Conservation (phyloP, 2,329 filamentous ascomycete species). For the Ceratocystis eucalypticola region DNA sequence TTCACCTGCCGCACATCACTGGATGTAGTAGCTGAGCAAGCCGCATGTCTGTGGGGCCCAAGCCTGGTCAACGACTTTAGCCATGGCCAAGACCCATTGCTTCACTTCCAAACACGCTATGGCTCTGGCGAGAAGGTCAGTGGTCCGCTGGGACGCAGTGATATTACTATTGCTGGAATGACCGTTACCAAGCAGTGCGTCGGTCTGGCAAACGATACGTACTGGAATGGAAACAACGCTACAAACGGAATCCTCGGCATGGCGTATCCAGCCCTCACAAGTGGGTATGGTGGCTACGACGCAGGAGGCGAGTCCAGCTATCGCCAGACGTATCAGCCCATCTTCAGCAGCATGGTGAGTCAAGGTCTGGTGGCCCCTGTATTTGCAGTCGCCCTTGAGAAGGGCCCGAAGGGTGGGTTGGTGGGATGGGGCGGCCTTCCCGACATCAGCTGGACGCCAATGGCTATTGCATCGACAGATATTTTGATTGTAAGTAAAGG, state of each 20-base stretch:
- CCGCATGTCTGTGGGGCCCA: slow-evolving; percentile 31
- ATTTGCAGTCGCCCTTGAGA: slow-evolving; percentile 37
- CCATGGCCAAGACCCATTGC: slow-evolving; percentile 28
- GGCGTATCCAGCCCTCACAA: slow-evolving; percentile 38
- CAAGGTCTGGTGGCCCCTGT: slow-evolving; percentile 33
- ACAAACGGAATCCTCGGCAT: slow-evolving; percentile 40
- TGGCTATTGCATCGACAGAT: slow-evolving; percentile 27
- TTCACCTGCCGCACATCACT: slow-evolving; percentile 32
- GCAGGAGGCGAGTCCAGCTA: slow-evolving; percentile 3
- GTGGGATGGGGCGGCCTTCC: slow-evolving; percentile 37
- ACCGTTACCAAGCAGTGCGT: slow-evolving; percentile 34
- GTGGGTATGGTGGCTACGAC: slow-evolving; percentile 27
- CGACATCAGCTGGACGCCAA: slow-evolving; percentile 26
- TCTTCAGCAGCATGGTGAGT: slow-evolving; percentile 36
- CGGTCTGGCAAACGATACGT: slow-evolving; percentile 36
- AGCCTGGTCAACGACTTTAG: slow-evolving; percentile 30
- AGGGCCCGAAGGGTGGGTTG: slow-evolving; percentile 34
- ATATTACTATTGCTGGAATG: slow-evolving; percentile 35
- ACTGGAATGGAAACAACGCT: slow-evolving; percentile 39
- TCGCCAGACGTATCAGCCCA: slow-evolving; percentile 34
- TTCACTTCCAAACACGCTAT: slow-evolving; percentile 36
- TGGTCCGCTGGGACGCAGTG: slow-evolving; percentile 35
- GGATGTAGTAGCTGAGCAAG: slow-evolving; percentile 25
- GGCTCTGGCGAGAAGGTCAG: slow-evolving; percentile 36
- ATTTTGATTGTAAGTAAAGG: slow-evolving; percentile 33